phyloP scores from a whole-genome alignment of 2,329 filamentous ascomycete species.

The Neobulgaria alba region DNA sequence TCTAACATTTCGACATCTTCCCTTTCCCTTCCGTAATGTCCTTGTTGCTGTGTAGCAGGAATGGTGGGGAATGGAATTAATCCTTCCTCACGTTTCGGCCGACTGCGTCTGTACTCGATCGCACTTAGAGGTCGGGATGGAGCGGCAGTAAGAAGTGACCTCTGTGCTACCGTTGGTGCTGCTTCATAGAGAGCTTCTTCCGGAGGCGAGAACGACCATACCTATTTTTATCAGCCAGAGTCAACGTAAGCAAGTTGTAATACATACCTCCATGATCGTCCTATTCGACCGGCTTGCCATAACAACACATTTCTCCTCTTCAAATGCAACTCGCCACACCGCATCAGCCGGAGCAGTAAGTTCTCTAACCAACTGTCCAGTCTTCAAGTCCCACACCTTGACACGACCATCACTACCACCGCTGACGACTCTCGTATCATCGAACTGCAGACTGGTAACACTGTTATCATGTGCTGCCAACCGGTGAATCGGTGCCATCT shows the following conservation, averaged over 20 bases:
- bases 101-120: conserved; percentile 21
- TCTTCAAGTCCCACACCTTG: conserved; percentile 96
- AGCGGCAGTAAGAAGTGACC: conserved; percentile 7
- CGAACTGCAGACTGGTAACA: conserved; percentile 94
- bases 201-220: conserved; percentile 91
- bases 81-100: not conserved
- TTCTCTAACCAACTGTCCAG: conserved; percentile 82
- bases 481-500: conserved; percentile 85
- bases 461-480: conserved; percentile 97
- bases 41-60: conserved; percentile 3
- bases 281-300: conserved; percentile 78
- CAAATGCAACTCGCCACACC: conserved; percentile 96
- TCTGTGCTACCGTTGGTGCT: conserved; percentile 24
- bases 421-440: conserved; percentile 89
- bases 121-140: conserved; percentile 26
- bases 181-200: conserved; percentile 49
- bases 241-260: not conserved
- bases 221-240: conserved; percentile 45
- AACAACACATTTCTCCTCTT: conserved; percentile 96
- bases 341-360: conserved; percentile 86
- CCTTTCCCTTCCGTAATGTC: not conserved
- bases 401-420: conserved; percentile 96
- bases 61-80: no score
- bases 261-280: conserved; percentile 92
- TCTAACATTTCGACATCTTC: conserved; percentile 26